Conservation (phyloP, 2,329 filamentous ascomycete species). For the Penicillium sp. region DNA sequence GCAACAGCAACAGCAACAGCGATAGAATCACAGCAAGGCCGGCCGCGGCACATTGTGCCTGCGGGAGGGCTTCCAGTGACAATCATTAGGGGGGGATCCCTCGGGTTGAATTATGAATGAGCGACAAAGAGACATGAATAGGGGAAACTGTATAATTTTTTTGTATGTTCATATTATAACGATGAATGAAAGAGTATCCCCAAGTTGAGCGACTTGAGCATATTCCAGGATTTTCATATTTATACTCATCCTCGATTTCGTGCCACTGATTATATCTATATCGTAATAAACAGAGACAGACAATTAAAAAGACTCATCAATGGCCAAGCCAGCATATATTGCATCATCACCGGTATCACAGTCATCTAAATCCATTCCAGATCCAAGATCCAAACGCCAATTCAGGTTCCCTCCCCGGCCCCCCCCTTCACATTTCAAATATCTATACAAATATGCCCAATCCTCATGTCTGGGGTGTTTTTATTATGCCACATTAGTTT, state of each 20-base stretch:
- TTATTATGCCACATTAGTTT: background rate
- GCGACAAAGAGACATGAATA: no score
- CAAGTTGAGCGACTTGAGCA: background rate
- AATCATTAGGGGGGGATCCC: background rate
- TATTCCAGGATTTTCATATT: no score
- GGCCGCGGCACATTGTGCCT: no score
- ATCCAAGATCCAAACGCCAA: conserved; percentile 6
- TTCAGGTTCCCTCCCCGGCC: background rate
- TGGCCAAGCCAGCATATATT: no score
- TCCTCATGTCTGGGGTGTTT: background rate
- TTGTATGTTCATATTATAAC: no score
- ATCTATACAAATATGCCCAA: background rate
- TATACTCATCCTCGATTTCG: no score
- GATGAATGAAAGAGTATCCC: background rate
- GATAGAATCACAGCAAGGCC: background rate
- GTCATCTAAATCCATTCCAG: conserved; percentile 1
- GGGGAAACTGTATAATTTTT: no score
- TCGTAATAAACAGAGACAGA: background rate
- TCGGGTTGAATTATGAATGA: no score
- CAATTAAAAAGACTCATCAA: no score
- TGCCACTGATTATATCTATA: no score
- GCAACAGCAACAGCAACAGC: no score
- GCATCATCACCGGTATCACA: background rate
- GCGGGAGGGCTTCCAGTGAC: background rate
- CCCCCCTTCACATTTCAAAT: background rate